These are phyloP conservation scores for Boletellus deceptivus DNA, from an alignment of 1,284 basidiomycete species.

Conservation along the genomic window DNA sequence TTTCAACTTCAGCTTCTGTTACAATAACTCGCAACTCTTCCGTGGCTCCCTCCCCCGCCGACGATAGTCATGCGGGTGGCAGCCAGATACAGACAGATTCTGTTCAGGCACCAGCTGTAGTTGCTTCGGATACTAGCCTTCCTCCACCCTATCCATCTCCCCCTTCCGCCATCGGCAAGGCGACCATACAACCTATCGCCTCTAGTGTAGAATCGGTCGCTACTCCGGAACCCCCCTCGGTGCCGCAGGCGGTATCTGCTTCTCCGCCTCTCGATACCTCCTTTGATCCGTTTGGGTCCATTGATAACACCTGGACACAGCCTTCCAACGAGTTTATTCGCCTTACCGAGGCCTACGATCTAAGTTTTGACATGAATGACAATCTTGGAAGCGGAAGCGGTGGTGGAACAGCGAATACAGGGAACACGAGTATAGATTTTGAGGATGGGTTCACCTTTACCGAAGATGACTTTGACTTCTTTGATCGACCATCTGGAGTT, in stretches of 20 bases:
- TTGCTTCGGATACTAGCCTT: constrained; percentile 26
- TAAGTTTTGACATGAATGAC: constrained; percentile 47
- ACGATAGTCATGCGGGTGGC: constrained; percentile 25
- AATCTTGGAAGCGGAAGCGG: constrained; percentile 33
- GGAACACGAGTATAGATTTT: constrained; percentile 44
- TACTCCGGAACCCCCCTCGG: constrained; percentile 7
- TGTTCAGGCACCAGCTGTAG: constrained; percentile 10
- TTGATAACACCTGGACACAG: constrained; percentile 45
- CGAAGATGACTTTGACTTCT: constrained; percentile 79
- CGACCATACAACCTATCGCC: constrained; percentile 20
- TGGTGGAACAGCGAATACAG: constrained; percentile 29
- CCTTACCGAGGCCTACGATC: constrained; percentile 44
- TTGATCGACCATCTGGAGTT: constrained; percentile 49
- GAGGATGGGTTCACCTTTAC: constrained; percentile 73
- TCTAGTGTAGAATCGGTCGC: constrained; percentile 23
- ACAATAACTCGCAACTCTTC: constrained; percentile 16
- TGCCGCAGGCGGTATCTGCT: constrained; percentile 14
- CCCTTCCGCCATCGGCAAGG: constrained; percentile 42
- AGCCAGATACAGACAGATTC: constrained; percentile 11
- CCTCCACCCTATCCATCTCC: constrained; percentile 51
- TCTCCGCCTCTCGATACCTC: constrained; percentile 18
- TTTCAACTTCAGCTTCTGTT: constrained; percentile 12
- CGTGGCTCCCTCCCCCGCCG: constrained; percentile 8
- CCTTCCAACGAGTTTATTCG: constrained; percentile 40
- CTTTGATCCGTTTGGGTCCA: constrained; percentile 40